phyloP scores from a whole-genome alignment of 176 grass and related monocot genomes.

The Pontederia crassipes region DNA sequence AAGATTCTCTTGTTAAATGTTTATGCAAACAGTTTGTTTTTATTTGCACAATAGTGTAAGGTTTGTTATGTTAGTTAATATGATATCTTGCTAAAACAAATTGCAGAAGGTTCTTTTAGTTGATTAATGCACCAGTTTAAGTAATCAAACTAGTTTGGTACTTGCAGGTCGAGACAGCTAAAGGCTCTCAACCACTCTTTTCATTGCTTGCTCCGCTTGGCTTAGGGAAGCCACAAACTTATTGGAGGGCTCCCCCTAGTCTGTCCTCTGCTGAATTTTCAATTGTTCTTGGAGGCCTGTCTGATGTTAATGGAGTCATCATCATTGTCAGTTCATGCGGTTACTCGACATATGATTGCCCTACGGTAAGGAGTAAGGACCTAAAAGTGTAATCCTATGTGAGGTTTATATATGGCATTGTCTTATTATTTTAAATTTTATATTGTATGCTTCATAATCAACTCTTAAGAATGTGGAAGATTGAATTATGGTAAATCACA shows the following conservation, averaged over 20 bases:
- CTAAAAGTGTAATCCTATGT: neutral
- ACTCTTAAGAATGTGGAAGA: no score
- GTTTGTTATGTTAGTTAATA: no score
- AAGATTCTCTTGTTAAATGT: no score
- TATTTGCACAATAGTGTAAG: no score
- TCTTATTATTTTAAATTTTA: neutral
- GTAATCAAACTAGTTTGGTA: conserved; percentile 8
- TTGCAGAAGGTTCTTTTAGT: conserved; percentile 1
- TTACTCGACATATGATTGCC: conserved; percentile 70
- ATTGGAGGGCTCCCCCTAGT: conserved; percentile 73
- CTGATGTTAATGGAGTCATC: conserved; percentile 80
- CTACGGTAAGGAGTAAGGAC: conserved; percentile 91
- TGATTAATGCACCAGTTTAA: conserved; percentile 9
- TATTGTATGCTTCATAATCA: no score
- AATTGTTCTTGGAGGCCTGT: conserved; percentile 84
- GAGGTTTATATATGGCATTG: conserved; percentile 10
- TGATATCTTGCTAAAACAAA: no score
- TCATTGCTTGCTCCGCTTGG: conserved; percentile 81
- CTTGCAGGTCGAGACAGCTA: conserved; percentile 64
- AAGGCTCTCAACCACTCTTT: conserved; percentile 58
- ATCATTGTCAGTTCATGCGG: conserved; percentile 88
- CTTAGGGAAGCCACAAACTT: conserved; percentile 44
- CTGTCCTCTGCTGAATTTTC: conserved; percentile 63
- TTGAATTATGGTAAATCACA: no score
- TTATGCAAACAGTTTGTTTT: no score